Conservation (phyloP, 1,139 yeast species). For the Kurtzmaniella quercitrusa region DNA sequence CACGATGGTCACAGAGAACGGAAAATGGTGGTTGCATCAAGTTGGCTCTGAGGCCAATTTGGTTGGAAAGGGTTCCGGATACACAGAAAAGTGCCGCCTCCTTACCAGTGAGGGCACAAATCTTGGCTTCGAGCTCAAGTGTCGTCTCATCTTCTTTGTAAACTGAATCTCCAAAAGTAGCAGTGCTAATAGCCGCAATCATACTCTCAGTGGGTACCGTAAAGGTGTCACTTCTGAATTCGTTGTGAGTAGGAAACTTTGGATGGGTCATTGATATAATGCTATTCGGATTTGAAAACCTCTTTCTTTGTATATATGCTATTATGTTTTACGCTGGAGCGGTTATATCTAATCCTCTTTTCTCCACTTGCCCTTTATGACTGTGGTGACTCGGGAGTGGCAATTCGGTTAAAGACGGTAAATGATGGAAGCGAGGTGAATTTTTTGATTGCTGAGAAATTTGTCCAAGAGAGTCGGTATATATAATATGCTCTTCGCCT, state of each 20-base stretch:
- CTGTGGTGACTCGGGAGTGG: background rate
- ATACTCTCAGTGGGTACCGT: constrained; percentile 83
- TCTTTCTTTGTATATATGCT: background rate
- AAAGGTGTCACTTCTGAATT: constrained; percentile 85
- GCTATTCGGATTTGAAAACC: no score
- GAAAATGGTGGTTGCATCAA: constrained; percentile 84
- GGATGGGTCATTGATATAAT: constrained; percentile 16
- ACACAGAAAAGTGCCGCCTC: constrained; percentile 82
- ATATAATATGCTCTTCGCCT: no score
- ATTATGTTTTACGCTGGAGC: background rate
- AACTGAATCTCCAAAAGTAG: constrained; percentile 82
- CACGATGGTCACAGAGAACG: constrained; percentile 77
- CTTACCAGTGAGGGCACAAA: constrained; percentile 72
- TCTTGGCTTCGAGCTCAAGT: constrained; percentile 55
- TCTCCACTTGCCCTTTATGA: background rate
- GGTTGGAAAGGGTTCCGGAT: constrained; percentile 90
- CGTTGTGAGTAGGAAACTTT: constrained; percentile 39
- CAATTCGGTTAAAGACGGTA: background rate
- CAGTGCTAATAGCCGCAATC: constrained; percentile 57
- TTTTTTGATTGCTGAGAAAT: no score
- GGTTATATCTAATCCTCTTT: background rate
- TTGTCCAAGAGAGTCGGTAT: no score
- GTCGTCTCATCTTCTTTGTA: constrained; percentile 81
- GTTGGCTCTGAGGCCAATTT: constrained; percentile 76
- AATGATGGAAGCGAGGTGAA: no score